A percentile compares a stretch with the other conserved stretches of the same genome.
phyloP scores from a whole-genome alignment of 1,284 basidiomycete species.

The Sanguinoderma infundibulare region DNA sequence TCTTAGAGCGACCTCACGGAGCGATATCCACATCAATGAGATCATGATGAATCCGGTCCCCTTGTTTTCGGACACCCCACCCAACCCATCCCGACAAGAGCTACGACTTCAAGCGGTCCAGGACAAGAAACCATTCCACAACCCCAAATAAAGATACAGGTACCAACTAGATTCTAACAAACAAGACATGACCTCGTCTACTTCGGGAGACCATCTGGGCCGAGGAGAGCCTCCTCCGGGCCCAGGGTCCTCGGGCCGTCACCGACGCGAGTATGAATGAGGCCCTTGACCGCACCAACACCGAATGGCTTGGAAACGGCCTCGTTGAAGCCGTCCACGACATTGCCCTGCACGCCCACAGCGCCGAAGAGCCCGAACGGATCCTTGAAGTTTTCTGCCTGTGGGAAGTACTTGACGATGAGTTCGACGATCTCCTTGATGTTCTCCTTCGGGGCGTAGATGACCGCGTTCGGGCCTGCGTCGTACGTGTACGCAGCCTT shows the following conservation, averaged over 20 bases:
- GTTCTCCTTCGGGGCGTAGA: conserved; percentile 86
- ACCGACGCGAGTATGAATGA: conserved; percentile 92
- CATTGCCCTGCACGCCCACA: conserved; percentile 46
- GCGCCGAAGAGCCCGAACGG: conserved; percentile 66
- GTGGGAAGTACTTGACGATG: conserved; percentile 85
- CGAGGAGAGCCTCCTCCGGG: conserved; percentile 59
- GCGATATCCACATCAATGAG: too few species aligned
- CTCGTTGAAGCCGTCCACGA: conserved; percentile 78
- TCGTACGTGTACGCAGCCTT: conserved; percentile 98
- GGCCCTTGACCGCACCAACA: conserved; percentile 79
- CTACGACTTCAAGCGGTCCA: too few species aligned
- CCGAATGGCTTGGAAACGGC: conserved; percentile 76
- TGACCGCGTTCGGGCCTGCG: conserved; percentile 98
- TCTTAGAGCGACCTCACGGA: too few species aligned
- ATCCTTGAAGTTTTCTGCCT: conserved; percentile 75
- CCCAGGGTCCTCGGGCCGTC: conserved; percentile 82
- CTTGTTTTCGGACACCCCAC: too few species aligned
- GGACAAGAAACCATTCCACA: too few species aligned
- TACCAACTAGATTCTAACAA: too few species aligned
- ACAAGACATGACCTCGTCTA: background rate
- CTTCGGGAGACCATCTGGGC: conserved; percentile 61
- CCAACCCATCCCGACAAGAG: too few species aligned
- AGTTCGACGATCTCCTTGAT: conserved; percentile 79
- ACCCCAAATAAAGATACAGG: too few species aligned
- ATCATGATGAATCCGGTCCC: too few species aligned